Percentiles rank a stretch among this genome's conserved stretches.
These are phyloP conservation scores for Rhizopus delemar DNA, from an alignment of 371 early-diverging fungal genomes.

Conservation along the genomic window DNA sequence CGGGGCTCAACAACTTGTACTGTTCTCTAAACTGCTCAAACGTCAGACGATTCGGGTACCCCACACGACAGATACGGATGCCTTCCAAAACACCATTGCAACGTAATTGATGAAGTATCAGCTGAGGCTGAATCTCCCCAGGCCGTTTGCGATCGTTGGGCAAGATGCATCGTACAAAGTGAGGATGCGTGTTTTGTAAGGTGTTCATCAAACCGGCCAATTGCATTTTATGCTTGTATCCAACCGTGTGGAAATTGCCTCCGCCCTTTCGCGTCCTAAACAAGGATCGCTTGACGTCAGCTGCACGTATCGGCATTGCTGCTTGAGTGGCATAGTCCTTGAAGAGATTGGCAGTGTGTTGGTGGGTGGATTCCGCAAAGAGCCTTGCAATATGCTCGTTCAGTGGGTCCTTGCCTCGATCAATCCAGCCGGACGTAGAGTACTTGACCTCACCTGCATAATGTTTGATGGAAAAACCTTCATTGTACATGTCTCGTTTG, in stretches of 20 bases:
- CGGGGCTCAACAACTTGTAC: slow-evolving; percentile 90
- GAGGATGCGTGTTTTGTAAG: slow-evolving; percentile 93
- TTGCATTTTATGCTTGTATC: slow-evolving; percentile 97
- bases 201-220: slow-evolving; percentile 90
- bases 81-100: slow-evolving; percentile 99
- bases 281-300: neutral
- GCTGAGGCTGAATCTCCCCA: slow-evolving; percentile 77
- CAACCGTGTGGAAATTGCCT: slow-evolving; percentile 95
- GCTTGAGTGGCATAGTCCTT: slow-evolving; percentile 60
- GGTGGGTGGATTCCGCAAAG: slow-evolving; percentile 81
- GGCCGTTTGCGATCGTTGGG: slow-evolving; percentile 96
- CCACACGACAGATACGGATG: slow-evolving; percentile 97
- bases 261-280: slow-evolving; percentile 42
- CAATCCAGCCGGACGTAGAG: slow-evolving; percentile 93
- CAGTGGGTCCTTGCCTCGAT: slow-evolving; percentile 99
- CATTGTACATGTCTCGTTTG: slow-evolving; percentile 81
- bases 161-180: slow-evolving; percentile 99
- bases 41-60: slow-evolving; percentile 95
- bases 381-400: slow-evolving; percentile 94
- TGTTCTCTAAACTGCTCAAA: slow-evolving; percentile 97
- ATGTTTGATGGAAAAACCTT: slow-evolving; percentile 94
- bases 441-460: slow-evolving; percentile 99
- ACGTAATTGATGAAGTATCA: slow-evolving; percentile 95
- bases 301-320: neutral
- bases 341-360: slow-evolving; percentile 80